phyloP scores from a whole-genome alignment of 257 asterid species.

The Salvia splendens region DNA sequence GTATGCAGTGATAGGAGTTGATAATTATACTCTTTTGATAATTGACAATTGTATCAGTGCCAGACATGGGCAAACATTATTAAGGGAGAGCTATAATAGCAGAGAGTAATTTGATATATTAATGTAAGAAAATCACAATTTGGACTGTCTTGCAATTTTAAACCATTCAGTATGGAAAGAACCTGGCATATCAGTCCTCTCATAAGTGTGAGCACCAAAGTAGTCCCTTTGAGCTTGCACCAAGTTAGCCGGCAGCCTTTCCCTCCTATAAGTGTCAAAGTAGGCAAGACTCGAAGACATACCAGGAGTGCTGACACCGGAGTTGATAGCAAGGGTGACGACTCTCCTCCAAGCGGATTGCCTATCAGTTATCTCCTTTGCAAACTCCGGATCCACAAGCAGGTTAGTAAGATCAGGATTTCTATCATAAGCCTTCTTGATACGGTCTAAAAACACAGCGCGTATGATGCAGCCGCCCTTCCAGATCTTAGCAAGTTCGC shows the following conservation, averaged over 20 bases:
- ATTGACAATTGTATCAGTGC: not conserved
- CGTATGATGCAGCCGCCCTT: slow-evolving; percentile 79
- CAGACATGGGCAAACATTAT: slow-evolving; percentile 3
- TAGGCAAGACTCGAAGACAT: slow-evolving; percentile 72
- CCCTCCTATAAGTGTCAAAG: slow-evolving; percentile 65
- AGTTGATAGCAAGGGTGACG: slow-evolving; percentile 60
- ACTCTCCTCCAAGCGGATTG: slow-evolving; percentile 71
- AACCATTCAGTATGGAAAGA: slow-evolving; percentile 77
- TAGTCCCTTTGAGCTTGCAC: slow-evolving; percentile 79
- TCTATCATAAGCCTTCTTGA: slow-evolving; percentile 71
- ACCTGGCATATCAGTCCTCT: slow-evolving; percentile 62
- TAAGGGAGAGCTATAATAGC: slow-evolving; percentile 8
- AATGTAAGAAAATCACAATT: slow-evolving; percentile 39
- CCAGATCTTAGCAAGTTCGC: slow-evolving; percentile 78
- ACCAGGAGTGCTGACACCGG: slow-evolving; percentile 75
- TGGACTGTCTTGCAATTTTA: slow-evolving; percentile 58
- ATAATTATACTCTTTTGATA: not conserved
- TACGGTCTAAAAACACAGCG: slow-evolving; percentile 69
- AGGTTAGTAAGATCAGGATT: slow-evolving; percentile 59
- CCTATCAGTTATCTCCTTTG: slow-evolving; percentile 54
- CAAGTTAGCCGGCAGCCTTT: slow-evolving; percentile 65
- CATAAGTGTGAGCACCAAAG: slow-evolving; percentile 75
- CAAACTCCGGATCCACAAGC: slow-evolving; percentile 72
- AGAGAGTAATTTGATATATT: slow-evolving; percentile 11
- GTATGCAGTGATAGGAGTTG: not conserved